Evolutionary conservation across 176 grass and related monocot genomes (phyloP).

Genomic region (Aegilops sharonensis): DNA sequence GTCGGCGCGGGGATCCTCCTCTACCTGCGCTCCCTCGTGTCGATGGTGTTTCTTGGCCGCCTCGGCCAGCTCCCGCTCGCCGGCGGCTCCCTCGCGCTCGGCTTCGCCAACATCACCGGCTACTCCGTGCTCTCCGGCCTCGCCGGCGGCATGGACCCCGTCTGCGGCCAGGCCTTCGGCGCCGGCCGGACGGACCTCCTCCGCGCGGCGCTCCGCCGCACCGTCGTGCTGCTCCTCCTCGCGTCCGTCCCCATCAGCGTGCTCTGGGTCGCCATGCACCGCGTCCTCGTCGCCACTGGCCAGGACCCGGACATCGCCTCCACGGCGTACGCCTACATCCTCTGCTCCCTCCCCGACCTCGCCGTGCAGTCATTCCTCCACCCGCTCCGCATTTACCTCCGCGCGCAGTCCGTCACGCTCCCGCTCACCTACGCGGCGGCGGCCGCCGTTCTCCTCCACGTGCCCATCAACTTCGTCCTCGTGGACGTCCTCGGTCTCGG

Average conservation of each 20-base stretch:
- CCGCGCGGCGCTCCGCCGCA: conserved; percentile 55
- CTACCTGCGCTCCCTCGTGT: conserved; percentile 74
- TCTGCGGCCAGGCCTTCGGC: conserved; percentile 80
- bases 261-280: conserved; percentile 73
- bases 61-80: conserved; percentile 74
- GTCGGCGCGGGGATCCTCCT: conserved; percentile 62
- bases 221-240: conserved; percentile 55
- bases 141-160: conserved; percentile 88
- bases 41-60: conserved; percentile 83
- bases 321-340: conserved; percentile 65
- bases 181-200: conserved; percentile 64
- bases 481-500: conserved; percentile 61
- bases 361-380: conserved; percentile 80
- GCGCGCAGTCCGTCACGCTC: conserved; percentile 83
- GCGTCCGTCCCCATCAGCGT: conserved; percentile 59
- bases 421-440: conserved; percentile 74
- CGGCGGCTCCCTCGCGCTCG: conserved; percentile 79
- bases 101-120: conserved; percentile 91
- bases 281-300: conserved; percentile 53
- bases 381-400: conserved; percentile 89
- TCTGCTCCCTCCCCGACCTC: conserved; percentile 81
- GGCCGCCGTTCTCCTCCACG: conserved; percentile 60
- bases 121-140: conserved; percentile 92
- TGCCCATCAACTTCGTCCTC: conserved; percentile 71
- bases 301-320: conserved; percentile 69